Evolutionary conservation across 2,329 filamentous ascomycete species (phyloP), one percentile per base, ranked within the genome.

Genomic region (Catunica adiposa): DNA sequence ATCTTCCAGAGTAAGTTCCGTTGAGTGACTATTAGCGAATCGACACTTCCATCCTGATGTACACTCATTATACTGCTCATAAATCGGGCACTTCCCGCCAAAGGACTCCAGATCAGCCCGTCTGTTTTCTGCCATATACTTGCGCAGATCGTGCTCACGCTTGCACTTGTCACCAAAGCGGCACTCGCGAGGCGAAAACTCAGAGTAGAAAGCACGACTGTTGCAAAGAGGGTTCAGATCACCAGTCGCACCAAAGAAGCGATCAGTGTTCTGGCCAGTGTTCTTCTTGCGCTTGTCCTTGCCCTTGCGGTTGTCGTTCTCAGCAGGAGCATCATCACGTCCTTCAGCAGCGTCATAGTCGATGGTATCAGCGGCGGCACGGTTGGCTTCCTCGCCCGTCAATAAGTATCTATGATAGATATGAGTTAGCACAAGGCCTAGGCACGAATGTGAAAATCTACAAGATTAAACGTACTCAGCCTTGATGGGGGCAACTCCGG

Each of bases 31-130:
- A 60, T 78, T 78, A 34, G 87, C 84, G 64, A 96, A 94, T 22
- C 90, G 84, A 66, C 92, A 98, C 66, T 90, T 94, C 89, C 90
- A 98, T 4, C 92, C 92, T 14, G 84, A 79, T 51, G 79, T 76
- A 63, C 92, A 98, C 59, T 75, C 79, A 11, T 89, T 89, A 60
- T 83, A 79, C 15, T 74, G 73, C 61, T 86, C 82, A 67, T 81
- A 96, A 7, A 94, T 77, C 0, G 89, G 90, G 64, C 92, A 98
- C 59, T 83, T 74, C 5, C 86, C 84, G 44, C 74, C 76, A 63
- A 94, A 84, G 0, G 84, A 87, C 3, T 77, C 76, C 64, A 97
- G 87, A 59, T 80, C 80, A 47, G 87, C 80, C 61, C 90, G 89
- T 59, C 89, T 85, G 48, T 53, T 51, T 56, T 92, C 80, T 31